Percentiles rank a stretch among this genome's conserved stretches.
These are phyloP conservation scores for Beauveria brongniartii DNA, from an alignment of 2,329 filamentous ascomycete genomes.

Conservation along the genomic window DNA sequence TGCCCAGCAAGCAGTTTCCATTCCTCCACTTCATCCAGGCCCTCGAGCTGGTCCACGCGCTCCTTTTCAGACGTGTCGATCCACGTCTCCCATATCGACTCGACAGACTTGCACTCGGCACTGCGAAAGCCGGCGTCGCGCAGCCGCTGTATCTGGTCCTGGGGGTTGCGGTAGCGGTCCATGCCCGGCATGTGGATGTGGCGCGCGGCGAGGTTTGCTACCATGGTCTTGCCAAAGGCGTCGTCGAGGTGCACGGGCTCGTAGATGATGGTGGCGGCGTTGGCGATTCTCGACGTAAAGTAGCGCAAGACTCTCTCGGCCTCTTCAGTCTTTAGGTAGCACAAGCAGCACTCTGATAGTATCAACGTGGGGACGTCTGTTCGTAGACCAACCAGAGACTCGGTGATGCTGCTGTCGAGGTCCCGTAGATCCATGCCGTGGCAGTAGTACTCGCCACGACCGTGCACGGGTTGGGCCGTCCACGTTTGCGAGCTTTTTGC, in stretches of 20 bases:
- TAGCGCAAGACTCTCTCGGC: constrained; percentile 57
- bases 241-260: constrained; percentile 81
- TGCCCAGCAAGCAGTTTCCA: constrained; percentile 81
- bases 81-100: constrained; percentile 70
- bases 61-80: constrained; percentile 63
- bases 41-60: constrained; percentile 70
- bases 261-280: constrained; percentile 64
- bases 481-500: constrained; percentile 29
- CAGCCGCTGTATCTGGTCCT: constrained; percentile 62
- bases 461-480: constrained; percentile 31
- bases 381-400: constrained; percentile 35
- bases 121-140: constrained; percentile 54
- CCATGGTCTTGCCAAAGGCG: constrained; percentile 86
- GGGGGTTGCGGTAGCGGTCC: constrained; percentile 58
- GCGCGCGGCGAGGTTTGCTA: constrained; percentile 74
- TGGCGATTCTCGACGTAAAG: constrained; percentile 46
- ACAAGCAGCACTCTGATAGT: constrained; percentile 90
- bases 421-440: constrained; percentile 65
- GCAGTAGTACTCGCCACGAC: constrained; percentile 40
- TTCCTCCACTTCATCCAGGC: constrained; percentile 92
- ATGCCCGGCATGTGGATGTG: constrained; percentile 81
- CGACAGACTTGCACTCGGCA: constrained; percentile 36
- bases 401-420: constrained; percentile 27
- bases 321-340: constrained; percentile 65
- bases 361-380: constrained; percentile 66